A percentile compares a stretch with the other conserved stretches of the same genome.
phyloP scores from a whole-genome alignment of 164 flowering plant species.

The Chimonanthus praecox region DNA sequence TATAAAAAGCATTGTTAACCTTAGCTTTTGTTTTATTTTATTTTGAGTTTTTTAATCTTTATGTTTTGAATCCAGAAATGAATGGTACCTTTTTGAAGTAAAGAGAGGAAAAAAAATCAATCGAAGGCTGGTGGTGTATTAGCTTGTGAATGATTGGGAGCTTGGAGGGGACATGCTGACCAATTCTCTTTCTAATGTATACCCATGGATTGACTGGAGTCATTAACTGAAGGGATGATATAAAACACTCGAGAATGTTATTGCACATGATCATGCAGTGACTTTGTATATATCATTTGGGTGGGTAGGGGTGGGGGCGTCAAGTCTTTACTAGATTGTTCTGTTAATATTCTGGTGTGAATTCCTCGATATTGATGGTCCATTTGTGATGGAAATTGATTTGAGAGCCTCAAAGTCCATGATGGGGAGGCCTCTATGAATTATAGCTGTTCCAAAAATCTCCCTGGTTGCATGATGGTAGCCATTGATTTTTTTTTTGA shows the following conservation, averaged over 20 bases:
- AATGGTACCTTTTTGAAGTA: neutral
- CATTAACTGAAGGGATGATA: neutral
- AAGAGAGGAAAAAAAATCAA: too few species aligned
- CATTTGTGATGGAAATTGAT: too few species aligned
- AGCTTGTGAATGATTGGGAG: neutral
- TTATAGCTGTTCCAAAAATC: too few species aligned
- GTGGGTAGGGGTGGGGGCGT: neutral
- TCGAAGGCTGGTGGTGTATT: too few species aligned
- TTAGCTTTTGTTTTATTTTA: neutral
- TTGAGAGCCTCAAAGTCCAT: too few species aligned
- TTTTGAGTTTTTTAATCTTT: neutral
- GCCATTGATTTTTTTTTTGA: too few species aligned
- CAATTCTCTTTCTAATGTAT: neutral
- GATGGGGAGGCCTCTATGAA: too few species aligned
- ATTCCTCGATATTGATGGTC: too few species aligned
- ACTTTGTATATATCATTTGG: neutral
- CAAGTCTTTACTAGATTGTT: too few species aligned
- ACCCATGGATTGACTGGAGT: neutral
- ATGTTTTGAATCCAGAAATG: neutral
- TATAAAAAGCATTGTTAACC: neutral
- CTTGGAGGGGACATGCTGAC: neutral
- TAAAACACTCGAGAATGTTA: neutral
- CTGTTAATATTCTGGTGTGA: too few species aligned
- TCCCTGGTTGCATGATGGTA: too few species aligned
- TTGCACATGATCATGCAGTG: neutral